phyloP scores from a whole-genome alignment of 2,329 filamentous ascomycete species.

The Claviceps cyperi region DNA sequence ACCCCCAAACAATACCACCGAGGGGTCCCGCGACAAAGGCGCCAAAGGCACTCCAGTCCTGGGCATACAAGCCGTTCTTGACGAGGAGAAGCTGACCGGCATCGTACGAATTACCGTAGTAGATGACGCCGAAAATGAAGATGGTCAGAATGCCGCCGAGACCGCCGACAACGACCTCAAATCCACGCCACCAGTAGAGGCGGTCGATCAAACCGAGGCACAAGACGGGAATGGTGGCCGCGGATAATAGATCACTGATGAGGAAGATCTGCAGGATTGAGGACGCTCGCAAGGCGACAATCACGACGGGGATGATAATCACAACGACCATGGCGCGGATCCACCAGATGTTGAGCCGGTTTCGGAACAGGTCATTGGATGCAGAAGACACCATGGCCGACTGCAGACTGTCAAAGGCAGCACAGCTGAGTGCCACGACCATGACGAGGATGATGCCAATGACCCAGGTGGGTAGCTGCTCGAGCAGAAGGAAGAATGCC shows the following conservation, averaged over 20 bases:
- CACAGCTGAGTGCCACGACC: constrained; percentile 61
- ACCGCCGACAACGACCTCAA: constrained; percentile 66
- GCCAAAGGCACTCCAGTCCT: constrained; percentile 72
- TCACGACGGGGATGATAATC: constrained; percentile 59
- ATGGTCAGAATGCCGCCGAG: constrained; percentile 66
- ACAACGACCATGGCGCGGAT: constrained; percentile 56
- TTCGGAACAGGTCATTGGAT: constrained; percentile 74
- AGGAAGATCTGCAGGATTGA: constrained; percentile 70
- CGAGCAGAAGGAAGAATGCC: constrained; percentile 62
- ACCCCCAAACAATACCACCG: constrained; percentile 58
- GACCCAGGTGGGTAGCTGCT: constrained; percentile 64
- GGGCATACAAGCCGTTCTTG: constrained; percentile 56
- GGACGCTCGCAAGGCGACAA: constrained; percentile 59
- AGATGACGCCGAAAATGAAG: constrained; percentile 68
- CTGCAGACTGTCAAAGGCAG: constrained; percentile 69
- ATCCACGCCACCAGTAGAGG: constrained; percentile 67
- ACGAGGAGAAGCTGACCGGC: constrained; percentile 58
- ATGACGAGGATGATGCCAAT: constrained; percentile 70
- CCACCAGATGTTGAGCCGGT: constrained; percentile 61
- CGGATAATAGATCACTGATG: constrained; percentile 66
- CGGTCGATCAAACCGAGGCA: constrained; percentile 54
- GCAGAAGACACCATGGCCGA: constrained; percentile 75
- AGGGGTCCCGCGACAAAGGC: constrained; percentile 70
- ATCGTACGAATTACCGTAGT: constrained; percentile 51
- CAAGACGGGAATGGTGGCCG: constrained; percentile 60